Percentiles rank a stretch among this genome's conserved stretches.
phyloP scores from a whole-genome alignment of 2,329 filamentous ascomycete species.

The Emericellopsis atlantica region DNA sequence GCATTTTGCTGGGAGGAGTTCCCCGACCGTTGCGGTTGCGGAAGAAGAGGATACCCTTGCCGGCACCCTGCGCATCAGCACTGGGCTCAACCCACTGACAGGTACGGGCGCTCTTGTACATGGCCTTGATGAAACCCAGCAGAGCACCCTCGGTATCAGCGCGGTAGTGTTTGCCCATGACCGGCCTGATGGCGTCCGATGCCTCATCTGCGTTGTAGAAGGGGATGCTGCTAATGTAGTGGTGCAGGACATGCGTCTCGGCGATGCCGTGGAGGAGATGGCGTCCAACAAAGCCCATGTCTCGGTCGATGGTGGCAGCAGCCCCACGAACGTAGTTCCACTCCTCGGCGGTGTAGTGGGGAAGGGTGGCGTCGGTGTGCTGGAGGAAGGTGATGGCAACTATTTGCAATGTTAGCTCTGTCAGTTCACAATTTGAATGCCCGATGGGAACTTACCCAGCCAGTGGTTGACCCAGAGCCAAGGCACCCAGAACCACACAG shows the following conservation, averaged over 20 bases:
- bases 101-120: conserved; percentile 71
- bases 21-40: conserved; percentile 87
- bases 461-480: conserved; percentile 99
- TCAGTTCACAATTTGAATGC: conserved; percentile 5
- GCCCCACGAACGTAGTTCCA: conserved; percentile 94
- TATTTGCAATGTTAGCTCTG: conserved; percentile 23
- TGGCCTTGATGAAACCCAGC: conserved; percentile 68
- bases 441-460: conserved; percentile 60
- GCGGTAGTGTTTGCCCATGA: conserved; percentile 96
- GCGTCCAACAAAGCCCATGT: conserved; percentile 92
- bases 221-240: conserved; percentile 91
- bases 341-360: conserved; percentile 74
- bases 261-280: conserved; percentile 89
- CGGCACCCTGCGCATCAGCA: conserved; percentile 65
- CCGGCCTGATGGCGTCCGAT: conserved; percentile 79
- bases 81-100: conserved; percentile 98
- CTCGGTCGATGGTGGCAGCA: conserved; percentile 90
- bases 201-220: conserved; percentile 97
- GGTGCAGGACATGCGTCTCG: conserved; percentile 95
- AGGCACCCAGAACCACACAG: conserved; percentile 89
- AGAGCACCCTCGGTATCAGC: conserved; percentile 65
- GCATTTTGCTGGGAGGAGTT: conserved; percentile 22
- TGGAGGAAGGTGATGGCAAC: conserved; percentile 96
- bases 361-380: conserved; percentile 88
- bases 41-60: conserved; percentile 84